These are phyloP conservation scores for Syzygium aromaticum DNA, from an alignment of 345 rosid genomes.

Conservation along the genomic window DNA sequence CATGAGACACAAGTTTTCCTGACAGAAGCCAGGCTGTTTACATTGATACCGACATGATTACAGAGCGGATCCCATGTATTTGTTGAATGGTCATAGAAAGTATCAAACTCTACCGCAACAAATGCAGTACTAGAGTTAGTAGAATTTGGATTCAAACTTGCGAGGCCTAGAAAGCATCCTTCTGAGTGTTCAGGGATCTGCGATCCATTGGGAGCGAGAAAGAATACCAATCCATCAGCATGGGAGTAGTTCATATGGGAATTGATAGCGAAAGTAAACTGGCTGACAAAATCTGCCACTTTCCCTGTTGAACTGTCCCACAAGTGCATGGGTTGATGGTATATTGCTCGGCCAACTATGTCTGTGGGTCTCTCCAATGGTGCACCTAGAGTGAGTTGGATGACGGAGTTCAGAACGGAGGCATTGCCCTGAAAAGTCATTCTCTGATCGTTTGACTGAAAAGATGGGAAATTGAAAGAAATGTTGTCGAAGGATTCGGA, in stretches of 20 bases:
- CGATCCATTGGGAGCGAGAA: conserved; percentile 1
- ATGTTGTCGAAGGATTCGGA: background rate
- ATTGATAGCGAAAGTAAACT: conserved; percentile 8
- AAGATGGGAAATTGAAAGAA: background rate
- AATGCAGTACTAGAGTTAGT: background rate
- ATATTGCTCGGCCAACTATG: conserved; percentile 3
- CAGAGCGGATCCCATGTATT: background rate
- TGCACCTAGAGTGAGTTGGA: background rate
- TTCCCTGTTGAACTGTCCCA: conserved; percentile 12
- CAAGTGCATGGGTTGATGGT: conserved; percentile 3
- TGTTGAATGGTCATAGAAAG: background rate
- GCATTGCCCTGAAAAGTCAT: background rate
- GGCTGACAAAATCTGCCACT: conserved; percentile 10
- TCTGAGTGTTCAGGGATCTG: background rate
- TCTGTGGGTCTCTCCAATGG: background rate
- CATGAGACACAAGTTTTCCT: background rate
- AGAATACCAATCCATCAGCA: conserved; percentile 10
- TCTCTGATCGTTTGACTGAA: background rate
- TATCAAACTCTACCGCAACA: background rate
- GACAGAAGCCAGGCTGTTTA: background rate
- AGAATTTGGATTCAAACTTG: background rate
- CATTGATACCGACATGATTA: background rate
- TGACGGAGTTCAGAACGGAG: background rate
- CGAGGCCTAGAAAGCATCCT: accelerated
- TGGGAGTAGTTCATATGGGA: accelerated